phyloP scores from a whole-genome alignment of 345 rosid species.

The thale cress (Arabidopsis thaliana) region DNA sequence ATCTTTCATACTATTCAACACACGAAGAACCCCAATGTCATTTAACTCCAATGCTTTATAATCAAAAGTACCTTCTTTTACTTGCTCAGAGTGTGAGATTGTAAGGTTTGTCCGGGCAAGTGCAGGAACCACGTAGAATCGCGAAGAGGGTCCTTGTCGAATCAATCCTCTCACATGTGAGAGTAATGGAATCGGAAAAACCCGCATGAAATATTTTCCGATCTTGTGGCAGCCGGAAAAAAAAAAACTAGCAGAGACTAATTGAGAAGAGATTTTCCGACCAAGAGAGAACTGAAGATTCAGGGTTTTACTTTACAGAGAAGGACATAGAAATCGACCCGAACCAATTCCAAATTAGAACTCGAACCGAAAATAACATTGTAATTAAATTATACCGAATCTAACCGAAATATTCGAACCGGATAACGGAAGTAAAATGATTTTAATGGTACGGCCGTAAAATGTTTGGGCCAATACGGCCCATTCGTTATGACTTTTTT shows the following conservation, averaged over 20 bases:
- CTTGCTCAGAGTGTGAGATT: slow-evolving; percentile 36
- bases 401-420: background rate
- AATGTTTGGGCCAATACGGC: slow-evolving; percentile 2
- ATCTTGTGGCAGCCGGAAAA: slow-evolving; percentile 14
- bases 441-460: background rate
- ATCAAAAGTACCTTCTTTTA: slow-evolving; percentile 19
- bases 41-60: slow-evolving; percentile 42
- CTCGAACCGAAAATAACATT: slow-evolving; percentile 10
- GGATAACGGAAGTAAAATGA: background rate
- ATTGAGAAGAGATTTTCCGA: slow-evolving; percentile 12
- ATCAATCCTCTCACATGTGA: slow-evolving; percentile 39
- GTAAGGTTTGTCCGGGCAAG: slow-evolving; percentile 39
- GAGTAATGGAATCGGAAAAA: slow-evolving; percentile 34
- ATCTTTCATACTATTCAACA: slow-evolving; percentile 45
- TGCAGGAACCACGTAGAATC: slow-evolving; percentile 41
- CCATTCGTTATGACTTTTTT: background rate
- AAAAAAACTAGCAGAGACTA: slow-evolving; percentile 12
- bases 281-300: background rate
- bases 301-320: slow-evolving; percentile 32
- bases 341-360: background rate
- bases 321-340: slow-evolving; percentile 20
- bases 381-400: background rate
- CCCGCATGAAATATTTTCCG: slow-evolving; percentile 42
- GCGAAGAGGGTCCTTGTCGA: slow-evolving; percentile 21
- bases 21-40: slow-evolving; percentile 47